These are phyloP conservation scores for Aspergillus puulaauensis DNA, from an alignment of 2,329 filamentous ascomycete species.

Conservation along the genomic window DNA sequence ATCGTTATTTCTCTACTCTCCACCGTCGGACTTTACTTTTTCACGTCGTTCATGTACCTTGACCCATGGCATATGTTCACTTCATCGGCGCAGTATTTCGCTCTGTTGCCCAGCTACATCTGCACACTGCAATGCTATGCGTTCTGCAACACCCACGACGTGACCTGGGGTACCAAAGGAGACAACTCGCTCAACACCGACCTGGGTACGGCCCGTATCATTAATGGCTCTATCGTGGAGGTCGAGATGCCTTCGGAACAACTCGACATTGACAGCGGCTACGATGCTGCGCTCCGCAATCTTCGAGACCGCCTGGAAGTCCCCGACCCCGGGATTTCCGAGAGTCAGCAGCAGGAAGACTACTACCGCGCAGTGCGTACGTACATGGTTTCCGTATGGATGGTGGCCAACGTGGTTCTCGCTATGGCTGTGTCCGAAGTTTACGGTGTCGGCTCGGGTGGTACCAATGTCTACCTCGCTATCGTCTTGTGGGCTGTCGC, in stretches of 20 bases:
- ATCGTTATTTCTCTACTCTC: conserved; percentile 86
- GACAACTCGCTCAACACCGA: conserved; percentile 95
- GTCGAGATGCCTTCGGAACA: conserved; percentile 98
- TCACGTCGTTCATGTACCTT: conserved; percentile 94
- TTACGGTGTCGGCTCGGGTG: conserved; percentile 70
- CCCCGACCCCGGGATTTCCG: conserved; percentile 58
- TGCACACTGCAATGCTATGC: conserved; percentile 97
- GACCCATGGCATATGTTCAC: conserved; percentile 99
- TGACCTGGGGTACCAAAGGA: conserved; percentile 98
- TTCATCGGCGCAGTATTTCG: conserved; percentile 84
- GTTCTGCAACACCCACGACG: conserved; percentile 98
- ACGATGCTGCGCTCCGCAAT: conserved; percentile 95
- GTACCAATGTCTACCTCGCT: conserved; percentile 83
- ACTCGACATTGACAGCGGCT: conserved; percentile 95
- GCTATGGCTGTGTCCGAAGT: conserved; percentile 91
- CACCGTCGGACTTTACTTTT: conserved; percentile 89
- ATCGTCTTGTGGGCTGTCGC: conserved; percentile 95
- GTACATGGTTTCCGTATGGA: conserved; percentile 96
- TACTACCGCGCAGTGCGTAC: conserved; percentile 97
- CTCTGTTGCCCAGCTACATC: conserved; percentile 88
- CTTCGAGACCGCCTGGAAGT: conserved; percentile 91
- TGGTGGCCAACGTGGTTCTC: conserved; percentile 85
- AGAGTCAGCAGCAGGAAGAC: conserved; percentile 89
- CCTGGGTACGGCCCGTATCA: conserved; percentile 78
- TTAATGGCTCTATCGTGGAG: conserved; percentile 77